These are phyloP conservation scores for Trypanosoma conorhini DNA, from an alignment of 208 protist species.

Conservation along the genomic window DNA sequence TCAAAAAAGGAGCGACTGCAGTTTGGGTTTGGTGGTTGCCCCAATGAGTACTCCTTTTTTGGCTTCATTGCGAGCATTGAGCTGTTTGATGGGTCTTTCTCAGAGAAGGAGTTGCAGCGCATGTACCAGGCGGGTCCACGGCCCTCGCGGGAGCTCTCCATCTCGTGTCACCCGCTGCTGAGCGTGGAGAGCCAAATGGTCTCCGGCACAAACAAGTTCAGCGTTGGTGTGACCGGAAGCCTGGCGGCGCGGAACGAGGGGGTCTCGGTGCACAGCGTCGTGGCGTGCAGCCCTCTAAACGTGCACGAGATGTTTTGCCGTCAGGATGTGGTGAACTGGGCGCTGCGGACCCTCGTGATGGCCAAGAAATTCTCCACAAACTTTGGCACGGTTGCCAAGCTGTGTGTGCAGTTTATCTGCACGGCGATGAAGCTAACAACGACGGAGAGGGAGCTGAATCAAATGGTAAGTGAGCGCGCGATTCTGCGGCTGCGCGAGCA, in stretches of 20 bases:
- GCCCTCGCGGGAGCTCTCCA: constrained; percentile 14
- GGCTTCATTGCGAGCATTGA: constrained; percentile 72
- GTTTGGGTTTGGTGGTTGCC: constrained; percentile 59
- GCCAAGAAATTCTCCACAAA: constrained; percentile 16
- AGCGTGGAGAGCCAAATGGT: constrained; percentile 24
- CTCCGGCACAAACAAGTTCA: constrained; percentile 14
- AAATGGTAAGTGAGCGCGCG: constrained; percentile 35
- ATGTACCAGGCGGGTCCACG: constrained; percentile 54
- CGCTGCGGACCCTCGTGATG: constrained; percentile 34
- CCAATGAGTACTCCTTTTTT: constrained; percentile 57
- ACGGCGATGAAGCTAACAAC: constrained; percentile 62
- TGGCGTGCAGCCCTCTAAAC: constrained; percentile 30
- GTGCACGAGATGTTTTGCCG: constrained; percentile 39
- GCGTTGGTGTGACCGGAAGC: constrained; percentile 29
- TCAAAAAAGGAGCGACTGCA: constrained; percentile 46
- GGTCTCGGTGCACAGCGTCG: constrained; percentile 48
- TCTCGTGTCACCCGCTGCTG: constrained; percentile 26
- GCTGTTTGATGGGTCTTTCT: constrained; percentile 52
- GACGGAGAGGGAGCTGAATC: constrained; percentile 48
- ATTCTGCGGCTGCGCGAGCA: constrained; percentile 45
- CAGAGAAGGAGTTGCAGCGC: constrained; percentile 57
- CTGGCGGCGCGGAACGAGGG: constrained; percentile 36
- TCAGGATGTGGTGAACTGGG: constrained; percentile 47
- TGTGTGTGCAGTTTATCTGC: constrained; percentile 67
- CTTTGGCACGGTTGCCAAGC: constrained; percentile 51